A percentile compares a stretch with the other conserved stretches of the same genome.
These are phyloP conservation scores for Globisporangium paroecandrum DNA, from an alignment of 352 stramenopile species.

Conservation along the genomic window DNA sequence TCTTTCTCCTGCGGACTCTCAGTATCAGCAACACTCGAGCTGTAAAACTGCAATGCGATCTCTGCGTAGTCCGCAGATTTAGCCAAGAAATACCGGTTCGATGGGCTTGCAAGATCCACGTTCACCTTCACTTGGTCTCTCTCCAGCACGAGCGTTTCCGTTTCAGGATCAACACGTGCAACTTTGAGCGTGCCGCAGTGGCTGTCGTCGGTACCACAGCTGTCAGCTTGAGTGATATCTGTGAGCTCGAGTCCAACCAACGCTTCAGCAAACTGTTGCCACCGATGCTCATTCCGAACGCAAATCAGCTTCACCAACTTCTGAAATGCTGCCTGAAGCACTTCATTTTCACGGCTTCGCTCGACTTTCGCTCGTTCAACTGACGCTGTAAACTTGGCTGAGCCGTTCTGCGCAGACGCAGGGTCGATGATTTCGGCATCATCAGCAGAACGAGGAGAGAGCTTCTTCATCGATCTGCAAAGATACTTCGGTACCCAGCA, in stretches of 20 bases:
- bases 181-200: background rate
- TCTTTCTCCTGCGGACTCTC: conserved; percentile 10
- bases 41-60: conserved; percentile 13
- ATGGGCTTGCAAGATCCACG: background rate
- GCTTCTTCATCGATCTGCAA: conserved; percentile 46
- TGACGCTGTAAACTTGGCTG: conserved; percentile 21
- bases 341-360: conserved; percentile 20
- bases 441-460: background rate
- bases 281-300: background rate
- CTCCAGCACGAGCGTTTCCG: conserved; percentile 7
- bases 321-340: conserved; percentile 31
- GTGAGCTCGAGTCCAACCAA: conserved; percentile 15
- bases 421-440: background rate
- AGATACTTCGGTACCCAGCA: conserved; percentile 79
- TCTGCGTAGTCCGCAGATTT: conserved; percentile 9
- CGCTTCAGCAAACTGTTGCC: conserved; percentile 11
- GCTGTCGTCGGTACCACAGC: background rate
- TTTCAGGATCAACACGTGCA: conserved; percentile 2
- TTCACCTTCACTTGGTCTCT: background rate
- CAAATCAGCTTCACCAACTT: conserved; percentile 27
- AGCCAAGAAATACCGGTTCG: conserved; percentile 12
- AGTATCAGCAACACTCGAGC: background rate
- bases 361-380: conserved; percentile 27
- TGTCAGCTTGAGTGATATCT: background rate
- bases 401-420: background rate